Evolutionary conservation across 371 early-diverging fungal genomes (phyloP).

Genomic region (Rhizopus arrhizus): DNA sequence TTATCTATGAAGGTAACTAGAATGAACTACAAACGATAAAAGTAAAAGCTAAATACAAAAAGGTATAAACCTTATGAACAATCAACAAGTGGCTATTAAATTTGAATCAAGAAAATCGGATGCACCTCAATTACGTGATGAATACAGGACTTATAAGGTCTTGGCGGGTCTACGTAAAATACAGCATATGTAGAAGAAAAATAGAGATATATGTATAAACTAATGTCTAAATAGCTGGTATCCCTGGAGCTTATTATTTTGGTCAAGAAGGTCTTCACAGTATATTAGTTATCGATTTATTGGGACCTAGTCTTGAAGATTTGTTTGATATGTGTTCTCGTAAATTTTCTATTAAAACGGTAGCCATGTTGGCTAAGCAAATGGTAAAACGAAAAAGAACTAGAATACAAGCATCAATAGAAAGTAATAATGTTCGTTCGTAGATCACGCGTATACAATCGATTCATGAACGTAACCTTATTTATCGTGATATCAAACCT

Average conservation of each 20-base stretch:
- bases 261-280: constrained; percentile 95
- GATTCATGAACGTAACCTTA: constrained; percentile 89
- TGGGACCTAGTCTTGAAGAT: constrained; percentile 94
- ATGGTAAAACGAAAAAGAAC: constrained; percentile 62
- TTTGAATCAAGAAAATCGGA: constrained; percentile 93
- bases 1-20: constrained; percentile 89
- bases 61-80: constrained; percentile 77
- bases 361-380: constrained; percentile 92
- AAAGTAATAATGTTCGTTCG: background rate
- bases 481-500: constrained; percentile 98
- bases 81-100: constrained; percentile 88
- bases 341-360: constrained; percentile 88
- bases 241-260: constrained; percentile 89
- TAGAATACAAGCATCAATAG: background rate
- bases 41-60: background rate
- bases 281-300: constrained; percentile 91
- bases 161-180: constrained; percentile 72
- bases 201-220: background rate
- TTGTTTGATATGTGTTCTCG: constrained; percentile 93
- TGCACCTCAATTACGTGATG: constrained; percentile 93
- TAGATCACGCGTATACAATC: constrained; percentile 84
- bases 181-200: constrained; percentile 30
- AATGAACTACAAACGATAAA: background rate
- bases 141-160: constrained; percentile 90
- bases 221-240: constrained; percentile 57